Percentiles rank a stretch among this genome's conserved stretches.
phyloP scores from a whole-genome alignment of 768 basidiomycete genomes.

The Mycena vitilis region DNA sequence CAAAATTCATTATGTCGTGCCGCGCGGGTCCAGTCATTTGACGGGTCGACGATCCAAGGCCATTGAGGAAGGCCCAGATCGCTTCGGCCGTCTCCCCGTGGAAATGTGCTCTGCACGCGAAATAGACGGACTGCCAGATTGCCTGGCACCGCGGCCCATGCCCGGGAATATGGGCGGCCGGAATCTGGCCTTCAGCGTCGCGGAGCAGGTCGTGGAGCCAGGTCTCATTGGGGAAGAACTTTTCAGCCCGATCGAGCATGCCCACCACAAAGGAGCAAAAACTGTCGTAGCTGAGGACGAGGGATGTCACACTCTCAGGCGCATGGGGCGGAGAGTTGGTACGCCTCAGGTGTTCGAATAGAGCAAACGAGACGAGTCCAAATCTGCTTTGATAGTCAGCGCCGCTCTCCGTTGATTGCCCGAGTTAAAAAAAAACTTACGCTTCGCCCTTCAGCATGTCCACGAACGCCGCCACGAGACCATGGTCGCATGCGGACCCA shows the following conservation, averaged over 20 bases:
- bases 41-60: conserved; percentile 18
- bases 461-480: conserved; percentile 17
- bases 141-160: conserved; percentile 13
- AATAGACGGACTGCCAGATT: conserved; percentile 25
- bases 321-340: no score
- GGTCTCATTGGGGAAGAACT: conserved; percentile 15
- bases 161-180: conserved; percentile 24
- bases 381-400: no score
- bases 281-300: no score
- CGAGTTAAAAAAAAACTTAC: conserved; percentile 6
- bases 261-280: no score
- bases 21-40: conserved; percentile 25
- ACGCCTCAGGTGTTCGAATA: no score
- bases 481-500: conserved; percentile 21
- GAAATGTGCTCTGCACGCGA: conserved; percentile 27
- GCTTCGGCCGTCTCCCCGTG: conserved; percentile 29
- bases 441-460: conserved; percentile 27
- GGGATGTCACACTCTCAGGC: no score
- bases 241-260: no score
- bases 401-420: no score
- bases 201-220: conserved; percentile 22
- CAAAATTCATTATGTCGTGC: conserved; percentile 25
- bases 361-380: no score
- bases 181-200: conserved; percentile 21
- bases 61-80: conserved; percentile 27